A percentile compares a stretch with the other conserved stretches of the same genome.
Conservation (phyloP, 2,329 filamentous ascomycete species). For the Fonsecaea pedrosoi region DNA sequence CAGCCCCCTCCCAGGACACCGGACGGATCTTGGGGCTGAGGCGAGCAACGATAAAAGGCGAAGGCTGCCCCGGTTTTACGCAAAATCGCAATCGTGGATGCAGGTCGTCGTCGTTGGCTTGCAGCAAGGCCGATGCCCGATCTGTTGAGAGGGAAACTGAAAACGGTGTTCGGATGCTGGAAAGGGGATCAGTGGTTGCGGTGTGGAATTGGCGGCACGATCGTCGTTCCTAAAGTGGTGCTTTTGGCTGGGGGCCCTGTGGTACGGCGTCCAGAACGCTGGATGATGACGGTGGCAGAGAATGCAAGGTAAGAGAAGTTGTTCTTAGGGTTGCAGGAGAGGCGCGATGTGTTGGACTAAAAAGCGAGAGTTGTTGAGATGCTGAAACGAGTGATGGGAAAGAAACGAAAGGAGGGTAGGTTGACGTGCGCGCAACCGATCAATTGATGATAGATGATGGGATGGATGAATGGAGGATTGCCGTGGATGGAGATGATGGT, state of each 20-base stretch:
- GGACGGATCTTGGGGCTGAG: conserved; percentile 15
- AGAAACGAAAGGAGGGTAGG: conserved; percentile 6
- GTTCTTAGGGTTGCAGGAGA: background rate
- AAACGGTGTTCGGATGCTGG: conserved; percentile 12
- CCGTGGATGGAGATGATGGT: background rate
- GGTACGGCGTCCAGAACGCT: conserved; percentile 3
- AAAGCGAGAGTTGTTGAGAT: background rate
- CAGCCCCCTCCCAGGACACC: conserved; percentile 5
- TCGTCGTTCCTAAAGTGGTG: conserved; percentile 16
- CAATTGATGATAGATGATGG: background rate
- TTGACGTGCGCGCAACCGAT: background rate
- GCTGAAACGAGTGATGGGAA: conserved; percentile 1
- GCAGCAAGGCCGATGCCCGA: conserved; percentile 2
- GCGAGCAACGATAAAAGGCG: conserved; percentile 9
- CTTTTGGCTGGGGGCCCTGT: background rate
- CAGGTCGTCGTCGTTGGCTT: conserved; percentile 11
- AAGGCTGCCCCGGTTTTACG: background rate
- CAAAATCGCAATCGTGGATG: background rate
- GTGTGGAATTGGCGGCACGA: conserved; percentile 17
- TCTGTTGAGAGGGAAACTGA: conserved; percentile 5
- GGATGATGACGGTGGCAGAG: conserved; percentile 8
- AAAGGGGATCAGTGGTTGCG: conserved; percentile 12
- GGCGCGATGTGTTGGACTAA: background rate
- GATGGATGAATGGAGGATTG: background rate
- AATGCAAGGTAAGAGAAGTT: background rate